phyloP scores from a whole-genome alignment of 768 basidiomycete genomes.

The Leccinum uliginosum region DNA sequence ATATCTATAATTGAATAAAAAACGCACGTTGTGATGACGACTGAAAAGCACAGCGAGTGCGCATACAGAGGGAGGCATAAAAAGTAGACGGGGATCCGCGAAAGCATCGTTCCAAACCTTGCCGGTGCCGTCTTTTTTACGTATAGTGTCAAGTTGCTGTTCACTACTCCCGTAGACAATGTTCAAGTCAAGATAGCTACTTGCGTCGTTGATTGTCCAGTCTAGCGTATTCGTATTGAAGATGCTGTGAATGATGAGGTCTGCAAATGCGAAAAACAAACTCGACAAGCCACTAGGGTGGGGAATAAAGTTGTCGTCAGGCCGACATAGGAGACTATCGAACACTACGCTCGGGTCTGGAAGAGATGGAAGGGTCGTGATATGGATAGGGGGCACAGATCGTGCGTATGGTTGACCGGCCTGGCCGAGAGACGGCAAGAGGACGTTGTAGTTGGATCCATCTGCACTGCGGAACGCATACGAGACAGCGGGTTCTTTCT shows the following conservation, averaged over 20 bases:
- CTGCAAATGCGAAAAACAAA: constrained; percentile 76
- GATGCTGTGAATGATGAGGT: constrained; percentile 68
- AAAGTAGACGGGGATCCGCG: constrained; percentile 57
- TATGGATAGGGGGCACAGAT: constrained; percentile 49
- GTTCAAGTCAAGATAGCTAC: constrained; percentile 74
- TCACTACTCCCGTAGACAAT: constrained; percentile 66
- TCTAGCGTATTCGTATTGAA: constrained; percentile 55
- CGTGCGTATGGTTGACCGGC: constrained; percentile 67
- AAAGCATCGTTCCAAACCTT: constrained; percentile 65
- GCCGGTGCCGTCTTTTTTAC: constrained; percentile 64
- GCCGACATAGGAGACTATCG: constrained; percentile 55
- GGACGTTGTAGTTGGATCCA: constrained; percentile 57
- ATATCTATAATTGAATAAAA: neutral
- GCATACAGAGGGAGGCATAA: constrained; percentile 70
- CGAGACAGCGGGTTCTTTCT: constrained; percentile 19
- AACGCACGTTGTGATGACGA: constrained; percentile 69
- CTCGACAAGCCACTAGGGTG: constrained; percentile 71
- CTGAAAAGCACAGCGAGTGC: constrained; percentile 66
- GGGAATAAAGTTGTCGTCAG: constrained; percentile 34
- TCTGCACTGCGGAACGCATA: constrained; percentile 59
- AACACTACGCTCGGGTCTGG: constrained; percentile 69
- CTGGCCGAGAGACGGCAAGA: constrained; percentile 51
- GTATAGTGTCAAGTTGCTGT: constrained; percentile 43
- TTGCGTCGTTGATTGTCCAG: constrained; percentile 55
- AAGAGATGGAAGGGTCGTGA: constrained; percentile 41